These are phyloP conservation scores for Galerina sulciceps DNA, from an alignment of 768 basidiomycete genomes.

Conservation along the genomic window DNA sequence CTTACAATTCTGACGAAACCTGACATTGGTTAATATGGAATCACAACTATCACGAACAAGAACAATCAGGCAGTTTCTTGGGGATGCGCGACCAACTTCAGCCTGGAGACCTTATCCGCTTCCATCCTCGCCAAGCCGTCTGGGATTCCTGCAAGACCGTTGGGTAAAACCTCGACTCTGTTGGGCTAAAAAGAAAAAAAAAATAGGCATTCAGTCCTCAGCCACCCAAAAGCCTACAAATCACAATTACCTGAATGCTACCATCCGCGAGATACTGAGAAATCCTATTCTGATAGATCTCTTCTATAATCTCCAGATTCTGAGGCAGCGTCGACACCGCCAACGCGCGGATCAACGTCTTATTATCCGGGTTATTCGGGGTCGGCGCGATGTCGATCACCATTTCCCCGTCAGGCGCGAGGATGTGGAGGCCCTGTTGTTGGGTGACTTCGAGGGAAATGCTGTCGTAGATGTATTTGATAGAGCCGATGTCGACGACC, in stretches of 20 bases:
- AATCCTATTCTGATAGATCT: constrained; percentile 18
- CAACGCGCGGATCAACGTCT: constrained; percentile 10
- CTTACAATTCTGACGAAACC: too few relatives aligned
- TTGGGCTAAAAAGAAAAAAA: constrained; percentile 39
- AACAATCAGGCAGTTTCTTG: constrained; percentile 18
- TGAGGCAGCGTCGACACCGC: constrained; percentile 10
- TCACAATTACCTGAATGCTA: constrained; percentile 19
- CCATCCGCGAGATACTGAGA: constrained; percentile 20
- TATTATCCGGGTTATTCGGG: constrained; percentile 7
- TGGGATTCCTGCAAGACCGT: constrained; percentile 45
- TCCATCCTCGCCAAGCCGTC: constrained; percentile 44
- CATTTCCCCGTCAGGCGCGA: constrained; percentile 18
- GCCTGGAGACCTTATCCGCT: constrained; percentile 41
- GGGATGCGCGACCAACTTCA: constrained; percentile 43
- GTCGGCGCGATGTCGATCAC: not conserved
- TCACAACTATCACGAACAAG: too few relatives aligned
- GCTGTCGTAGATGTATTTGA: constrained; percentile 31
- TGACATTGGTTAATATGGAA: too few relatives aligned
- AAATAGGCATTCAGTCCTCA: not conserved
- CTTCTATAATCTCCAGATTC: constrained; percentile 18
- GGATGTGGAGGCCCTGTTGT: constrained; percentile 25
- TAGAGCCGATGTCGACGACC: constrained; percentile 20
- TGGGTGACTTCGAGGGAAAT: constrained; percentile 27
- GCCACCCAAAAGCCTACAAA: not conserved
- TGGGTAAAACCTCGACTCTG: constrained; percentile 41